Percentiles rank a stretch among this genome's conserved stretches.
phyloP scores from a whole-genome alignment of 495 filamentous ascomycete species.

The Aspergillus bertholletiae region DNA sequence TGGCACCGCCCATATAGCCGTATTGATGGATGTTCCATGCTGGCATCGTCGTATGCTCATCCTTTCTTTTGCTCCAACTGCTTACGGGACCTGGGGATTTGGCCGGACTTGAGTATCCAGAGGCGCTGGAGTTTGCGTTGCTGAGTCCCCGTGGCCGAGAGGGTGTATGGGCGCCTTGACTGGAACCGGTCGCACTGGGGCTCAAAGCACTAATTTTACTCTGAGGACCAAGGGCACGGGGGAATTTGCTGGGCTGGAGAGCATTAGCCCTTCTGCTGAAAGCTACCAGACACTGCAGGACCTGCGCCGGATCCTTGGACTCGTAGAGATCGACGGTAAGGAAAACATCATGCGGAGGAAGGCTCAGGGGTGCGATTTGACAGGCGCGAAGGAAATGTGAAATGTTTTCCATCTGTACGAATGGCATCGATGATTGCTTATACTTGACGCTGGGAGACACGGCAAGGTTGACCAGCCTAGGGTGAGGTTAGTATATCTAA shows the following conservation, averaged over 20 bases:
- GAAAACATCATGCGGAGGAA: conserved; percentile 93
- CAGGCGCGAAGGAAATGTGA: conserved; percentile 91
- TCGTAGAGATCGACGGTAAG: conserved; percentile 97
- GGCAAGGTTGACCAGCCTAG: conserved; percentile 78
- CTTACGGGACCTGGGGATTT: conserved; percentile 63
- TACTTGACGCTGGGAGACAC: conserved; percentile 72
- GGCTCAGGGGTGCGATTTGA: conserved; percentile 74
- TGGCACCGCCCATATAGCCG: conserved; percentile 97
- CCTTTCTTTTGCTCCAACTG: conserved; percentile 84
- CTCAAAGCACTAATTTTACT: conserved; percentile 58
- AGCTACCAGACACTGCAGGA: conserved; percentile 86
- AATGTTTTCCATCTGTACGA: conserved; percentile 99
- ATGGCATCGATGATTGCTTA: conserved; percentile 88
- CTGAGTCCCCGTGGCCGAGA: conserved; percentile 57
- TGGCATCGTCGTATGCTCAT: conserved; percentile 75
- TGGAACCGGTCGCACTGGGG: conserved; percentile 66
- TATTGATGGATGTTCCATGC: conserved; percentile 99
- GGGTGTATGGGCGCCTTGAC: conserved; percentile 30
- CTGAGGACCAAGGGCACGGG: conserved; percentile 63
- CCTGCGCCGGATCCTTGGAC: conserved; percentile 93
- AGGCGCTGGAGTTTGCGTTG: conserved; percentile 53
- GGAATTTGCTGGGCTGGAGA: conserved; percentile 71
- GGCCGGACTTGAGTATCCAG: conserved; percentile 60
- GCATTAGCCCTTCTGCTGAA: conserved; percentile 85
- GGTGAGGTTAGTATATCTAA: not conserved